Base-by-base conservation (phyloP, 2,329 filamentous ascomycete genomes). In the Blastomyces emzantsi region DNA sequence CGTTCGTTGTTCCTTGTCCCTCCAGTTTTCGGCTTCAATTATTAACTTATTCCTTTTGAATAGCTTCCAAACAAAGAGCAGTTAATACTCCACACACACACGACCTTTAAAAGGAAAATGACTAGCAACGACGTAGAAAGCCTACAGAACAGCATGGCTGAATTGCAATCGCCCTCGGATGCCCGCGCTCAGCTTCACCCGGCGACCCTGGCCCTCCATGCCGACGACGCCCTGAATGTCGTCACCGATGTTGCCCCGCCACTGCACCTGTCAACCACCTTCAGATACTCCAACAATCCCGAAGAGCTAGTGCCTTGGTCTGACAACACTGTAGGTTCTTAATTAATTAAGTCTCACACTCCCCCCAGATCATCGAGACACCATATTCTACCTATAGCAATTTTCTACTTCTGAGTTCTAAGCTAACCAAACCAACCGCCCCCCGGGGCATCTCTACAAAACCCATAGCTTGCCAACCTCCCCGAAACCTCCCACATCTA, bases 211-310 rank as follows among this genome's bases (percentile, higher is more conserved):
- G 84, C 89, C n/a, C 80, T 96, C 67, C 92, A 96, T 74, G 90
- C 89, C 66, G 92, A 96, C 72, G 87, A 95, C 77, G 81, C 81
- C 70, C 82, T 94, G 70, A 90, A 90, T 75, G 77, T 81, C 43
- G 85, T 89, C 69, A 82, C 86, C 60, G 91, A 94, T 73, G 88
- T 97, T 63, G 92, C 93, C 15, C 93, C 94, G 64, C 86, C 93
- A 3, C 82, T 97, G 72, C 93, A 97, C 74, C 86, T 95, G 67
- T 92, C 91, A 66, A 97, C 93, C 15, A 97, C 91, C 19, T 97
- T 91, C 77, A 87, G 90, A 69, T 97, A 97, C 75, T 80, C 82
- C 36, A 77, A 80, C 62, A 83, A 96, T 73, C 90, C 91, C 1
- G 82, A 86, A 6, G 74, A 85, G 36, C 83, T 96, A 56, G 69